A percentile compares a stretch with the other conserved stretches of the same genome.
Conservation (phyloP, 2,329 filamentous ascomycete species). For the Rutstroemia sp. region DNA sequence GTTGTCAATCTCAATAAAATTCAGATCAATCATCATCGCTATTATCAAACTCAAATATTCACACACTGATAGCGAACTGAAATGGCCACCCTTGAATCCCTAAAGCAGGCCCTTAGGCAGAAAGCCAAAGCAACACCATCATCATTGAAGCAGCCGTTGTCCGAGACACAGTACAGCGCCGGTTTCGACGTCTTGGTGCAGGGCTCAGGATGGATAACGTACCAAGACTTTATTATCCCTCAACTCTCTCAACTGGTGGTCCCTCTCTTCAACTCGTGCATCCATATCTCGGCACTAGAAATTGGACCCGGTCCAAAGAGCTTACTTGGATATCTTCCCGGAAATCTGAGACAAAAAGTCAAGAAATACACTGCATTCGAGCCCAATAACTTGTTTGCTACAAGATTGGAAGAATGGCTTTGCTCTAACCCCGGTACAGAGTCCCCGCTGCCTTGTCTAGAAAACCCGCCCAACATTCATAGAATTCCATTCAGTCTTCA, state of each 20-base stretch:
- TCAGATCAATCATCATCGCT: not conserved
- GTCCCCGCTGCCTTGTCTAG: conserved; percentile 35
- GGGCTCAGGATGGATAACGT: conserved; percentile 17
- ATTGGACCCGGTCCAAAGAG: conserved; percentile 51
- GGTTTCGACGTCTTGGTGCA: conserved; percentile 17
- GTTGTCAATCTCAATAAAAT: not conserved
- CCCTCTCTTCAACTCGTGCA: conserved; percentile 35
- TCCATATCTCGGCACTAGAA: conserved; percentile 46
- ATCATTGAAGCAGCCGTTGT: conserved; percentile 13
- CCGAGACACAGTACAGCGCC: conserved; percentile 15
- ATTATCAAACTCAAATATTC: conserved; percentile 3
- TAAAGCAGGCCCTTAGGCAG: conserved; percentile 16
- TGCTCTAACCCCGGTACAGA: conserved; percentile 20
- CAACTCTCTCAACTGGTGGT: conserved; percentile 17
- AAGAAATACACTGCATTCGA: conserved; percentile 45
- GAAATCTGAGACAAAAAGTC: conserved; percentile 35
- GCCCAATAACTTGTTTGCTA: conserved; percentile 32
- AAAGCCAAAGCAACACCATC: conserved; percentile 5
- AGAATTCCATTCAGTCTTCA: conserved; percentile 34
- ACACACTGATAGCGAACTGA: conserved; percentile 6
- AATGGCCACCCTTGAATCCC: conserved; percentile 15
- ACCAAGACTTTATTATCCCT: conserved; percentile 23
- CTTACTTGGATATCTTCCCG: conserved; percentile 43
- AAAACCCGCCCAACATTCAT: conserved; percentile 33
- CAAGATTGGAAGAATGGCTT: conserved; percentile 37